Conservation (phyloP, 352 stramenopile species). For the Globisporangium orthogonon region DNA sequence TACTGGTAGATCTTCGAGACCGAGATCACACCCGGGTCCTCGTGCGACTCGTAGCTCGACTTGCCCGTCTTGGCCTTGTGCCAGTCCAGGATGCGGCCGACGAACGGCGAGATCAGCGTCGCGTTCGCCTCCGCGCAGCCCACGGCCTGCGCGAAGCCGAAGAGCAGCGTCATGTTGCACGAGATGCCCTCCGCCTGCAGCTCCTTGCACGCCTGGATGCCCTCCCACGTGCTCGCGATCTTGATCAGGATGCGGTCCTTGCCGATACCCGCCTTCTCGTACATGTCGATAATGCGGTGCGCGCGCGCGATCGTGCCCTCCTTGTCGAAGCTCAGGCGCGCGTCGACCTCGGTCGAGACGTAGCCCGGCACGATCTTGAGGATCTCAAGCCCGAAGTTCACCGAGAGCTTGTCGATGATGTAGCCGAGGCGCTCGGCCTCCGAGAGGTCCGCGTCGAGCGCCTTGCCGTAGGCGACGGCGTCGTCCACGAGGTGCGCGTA, state of each 20-base stretch:
- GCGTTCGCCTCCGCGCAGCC: slow-evolving; percentile 92
- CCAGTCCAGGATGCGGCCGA: slow-evolving; percentile 97
- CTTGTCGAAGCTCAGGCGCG: slow-evolving; percentile 95
- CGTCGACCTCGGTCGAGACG: slow-evolving; percentile 99
- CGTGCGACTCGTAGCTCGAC: slow-evolving; percentile 87
- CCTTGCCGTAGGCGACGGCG: slow-evolving; percentile 92
- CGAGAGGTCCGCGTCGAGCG: slow-evolving; percentile 44
- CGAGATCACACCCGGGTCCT: slow-evolving; percentile 96
- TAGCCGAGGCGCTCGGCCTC: slow-evolving; percentile 86
- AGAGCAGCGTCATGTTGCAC: slow-evolving; percentile 99
- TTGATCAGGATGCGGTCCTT: slow-evolving; percentile 98
- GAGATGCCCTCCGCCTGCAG: slow-evolving; percentile 96
- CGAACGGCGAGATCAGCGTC: slow-evolving; percentile 95
- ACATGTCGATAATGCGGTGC: slow-evolving; percentile 95
- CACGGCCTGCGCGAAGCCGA: slow-evolving; percentile 96
- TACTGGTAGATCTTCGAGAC: slow-evolving; percentile 98
- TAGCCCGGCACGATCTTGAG: slow-evolving; percentile 95
- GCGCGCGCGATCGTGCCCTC: slow-evolving; percentile 90
- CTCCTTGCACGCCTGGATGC: slow-evolving; percentile 94
- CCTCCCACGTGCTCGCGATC: slow-evolving; percentile 97
- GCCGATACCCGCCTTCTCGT: slow-evolving; percentile 92
- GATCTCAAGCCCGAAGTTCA: slow-evolving; percentile 98
- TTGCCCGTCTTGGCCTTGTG: slow-evolving; percentile 93
- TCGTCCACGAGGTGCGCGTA: slow-evolving; percentile 96
- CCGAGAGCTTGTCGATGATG: slow-evolving; percentile 97